Percentiles rank a stretch among this genome's conserved stretches.
Evolutionary conservation across 306 rosid genomes (phyloP).

Genomic region (cucumber (Cucumis sativus)): DNA sequence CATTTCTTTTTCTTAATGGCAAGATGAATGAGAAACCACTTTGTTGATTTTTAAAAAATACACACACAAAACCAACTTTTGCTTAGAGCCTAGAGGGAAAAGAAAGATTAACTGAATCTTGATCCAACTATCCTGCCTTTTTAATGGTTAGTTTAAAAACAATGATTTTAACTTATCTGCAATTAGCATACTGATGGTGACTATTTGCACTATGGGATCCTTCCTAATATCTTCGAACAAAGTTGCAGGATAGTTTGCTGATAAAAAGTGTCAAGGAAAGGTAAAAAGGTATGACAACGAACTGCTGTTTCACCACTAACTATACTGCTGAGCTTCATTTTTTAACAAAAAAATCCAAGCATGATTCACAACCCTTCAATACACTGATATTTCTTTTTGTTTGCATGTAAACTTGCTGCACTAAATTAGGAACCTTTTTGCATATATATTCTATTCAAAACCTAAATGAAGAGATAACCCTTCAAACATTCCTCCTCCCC

Average conservation of each 20-base stretch:
- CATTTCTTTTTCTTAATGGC: neutral
- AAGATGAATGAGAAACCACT: slow-evolving; percentile 6
- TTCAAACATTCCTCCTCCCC: neutral
- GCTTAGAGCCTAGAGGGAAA: neutral
- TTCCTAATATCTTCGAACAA: neutral
- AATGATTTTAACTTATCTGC: neutral
- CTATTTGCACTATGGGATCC: neutral
- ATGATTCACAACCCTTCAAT: neutral
- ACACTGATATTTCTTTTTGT: neutral
- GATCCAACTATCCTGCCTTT: slow-evolving; percentile 5
- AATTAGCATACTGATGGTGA: neutral
- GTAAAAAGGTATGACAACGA: neutral
- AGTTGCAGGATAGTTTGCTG: neutral
- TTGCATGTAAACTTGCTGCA: neutral
- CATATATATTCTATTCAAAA: neutral
- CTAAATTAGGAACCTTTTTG: neutral
- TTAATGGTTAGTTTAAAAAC: neutral
- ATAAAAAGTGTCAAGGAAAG: neutral
- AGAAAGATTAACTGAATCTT: neutral
- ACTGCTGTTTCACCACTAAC: neutral
- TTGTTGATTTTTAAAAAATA: neutral
- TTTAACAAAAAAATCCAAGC: neutral
- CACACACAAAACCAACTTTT: neutral
- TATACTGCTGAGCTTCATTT: neutral
- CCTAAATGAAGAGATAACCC: neutral